A percentile compares a stretch with the other conserved stretches of the same genome.
Conservation (phyloP, 306 rosid species). For the Quillaja saponaria region DNA sequence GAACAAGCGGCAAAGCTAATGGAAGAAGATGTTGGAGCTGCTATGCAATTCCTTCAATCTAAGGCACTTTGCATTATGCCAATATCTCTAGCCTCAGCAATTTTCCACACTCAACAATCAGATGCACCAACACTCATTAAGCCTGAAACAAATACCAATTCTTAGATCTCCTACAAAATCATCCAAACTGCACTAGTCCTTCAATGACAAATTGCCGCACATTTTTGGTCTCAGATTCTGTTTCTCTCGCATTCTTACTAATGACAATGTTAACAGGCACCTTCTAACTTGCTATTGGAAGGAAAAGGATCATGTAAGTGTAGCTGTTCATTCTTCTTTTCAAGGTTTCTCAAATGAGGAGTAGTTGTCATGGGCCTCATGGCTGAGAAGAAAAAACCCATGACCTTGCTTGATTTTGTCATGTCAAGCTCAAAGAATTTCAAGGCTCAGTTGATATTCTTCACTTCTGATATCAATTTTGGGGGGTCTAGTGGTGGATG, state of each 20-base stretch:
- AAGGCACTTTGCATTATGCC: conserved; percentile 99
- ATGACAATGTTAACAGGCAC: conserved; percentile 25
- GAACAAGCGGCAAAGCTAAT: conserved; percentile 92
- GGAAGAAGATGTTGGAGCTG: conserved; percentile 99
- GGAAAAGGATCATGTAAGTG: conserved; percentile 37
- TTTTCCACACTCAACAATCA: conserved; percentile 69
- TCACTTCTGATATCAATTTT: conserved; percentile 33
- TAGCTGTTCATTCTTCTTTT: conserved; percentile 31
- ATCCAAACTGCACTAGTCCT: conserved; percentile 18
- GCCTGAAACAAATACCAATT: conserved; percentile 74
- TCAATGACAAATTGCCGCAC: not conserved
- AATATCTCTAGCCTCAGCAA: conserved; percentile 89
- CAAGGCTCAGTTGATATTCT: conserved; percentile 44
- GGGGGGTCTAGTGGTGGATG: conserved; percentile 65
- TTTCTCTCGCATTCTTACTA: not conserved
- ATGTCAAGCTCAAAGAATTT: conserved; percentile 44
- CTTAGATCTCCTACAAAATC: conserved; percentile 38
- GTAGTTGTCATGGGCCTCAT: conserved; percentile 41
- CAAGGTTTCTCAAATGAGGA: conserved; percentile 44
- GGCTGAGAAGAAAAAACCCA: conserved; percentile 31
- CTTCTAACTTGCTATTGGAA: conserved; percentile 28
- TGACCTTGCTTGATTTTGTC: conserved; percentile 41
- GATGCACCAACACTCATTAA: conserved; percentile 56
- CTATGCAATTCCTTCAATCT: conserved; percentile 96
- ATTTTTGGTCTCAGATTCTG: conserved; percentile 20